These are phyloP conservation scores for Termitomyces sp. DNA, from an alignment of 768 basidiomycete genomes.

Conservation along the genomic window DNA sequence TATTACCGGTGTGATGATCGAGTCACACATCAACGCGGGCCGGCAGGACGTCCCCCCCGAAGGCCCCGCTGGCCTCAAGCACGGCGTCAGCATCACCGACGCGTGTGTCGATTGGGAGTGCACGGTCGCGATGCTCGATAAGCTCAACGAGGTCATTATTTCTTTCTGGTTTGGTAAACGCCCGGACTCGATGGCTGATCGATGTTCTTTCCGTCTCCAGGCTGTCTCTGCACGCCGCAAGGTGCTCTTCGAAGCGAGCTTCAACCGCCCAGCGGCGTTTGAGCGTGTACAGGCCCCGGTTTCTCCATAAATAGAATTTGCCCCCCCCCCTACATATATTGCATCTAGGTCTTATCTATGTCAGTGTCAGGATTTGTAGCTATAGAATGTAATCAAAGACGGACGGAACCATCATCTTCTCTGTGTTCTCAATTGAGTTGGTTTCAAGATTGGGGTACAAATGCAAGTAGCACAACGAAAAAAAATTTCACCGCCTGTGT, in stretches of 20 bases:
- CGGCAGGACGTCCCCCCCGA: constrained; percentile 80
- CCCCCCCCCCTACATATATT: no score
- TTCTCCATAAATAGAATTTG: background rate
- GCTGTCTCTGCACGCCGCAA: constrained; percentile 44
- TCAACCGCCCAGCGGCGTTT: constrained; percentile 30
- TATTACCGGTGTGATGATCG: constrained; percentile 97
- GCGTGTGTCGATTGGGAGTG: constrained; percentile 86
- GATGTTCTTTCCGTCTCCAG: constrained; percentile 12
- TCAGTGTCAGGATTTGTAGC: constrained; percentile 1
- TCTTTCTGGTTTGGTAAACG: background rate
- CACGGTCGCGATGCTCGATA: constrained; percentile 70
- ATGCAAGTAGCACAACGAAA: no score
- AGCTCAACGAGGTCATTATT: constrained; percentile 48
- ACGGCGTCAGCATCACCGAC: constrained; percentile 87
- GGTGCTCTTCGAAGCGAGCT: constrained; percentile 30
- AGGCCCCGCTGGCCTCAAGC: constrained; percentile 64
- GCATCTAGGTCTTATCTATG: background rate
- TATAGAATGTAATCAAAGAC: constrained; percentile 8
- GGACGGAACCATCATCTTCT: background rate
- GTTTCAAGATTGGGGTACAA: background rate
- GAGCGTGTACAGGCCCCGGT: constrained; percentile 16
- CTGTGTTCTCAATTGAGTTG: background rate
- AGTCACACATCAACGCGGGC: constrained; percentile 89
- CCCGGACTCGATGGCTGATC: background rate
- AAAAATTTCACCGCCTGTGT: no score